These are phyloP conservation scores for Trichoderma atrobrunneum DNA, from an alignment of 2,329 filamentous ascomycete genomes.

Conservation along the genomic window DNA sequence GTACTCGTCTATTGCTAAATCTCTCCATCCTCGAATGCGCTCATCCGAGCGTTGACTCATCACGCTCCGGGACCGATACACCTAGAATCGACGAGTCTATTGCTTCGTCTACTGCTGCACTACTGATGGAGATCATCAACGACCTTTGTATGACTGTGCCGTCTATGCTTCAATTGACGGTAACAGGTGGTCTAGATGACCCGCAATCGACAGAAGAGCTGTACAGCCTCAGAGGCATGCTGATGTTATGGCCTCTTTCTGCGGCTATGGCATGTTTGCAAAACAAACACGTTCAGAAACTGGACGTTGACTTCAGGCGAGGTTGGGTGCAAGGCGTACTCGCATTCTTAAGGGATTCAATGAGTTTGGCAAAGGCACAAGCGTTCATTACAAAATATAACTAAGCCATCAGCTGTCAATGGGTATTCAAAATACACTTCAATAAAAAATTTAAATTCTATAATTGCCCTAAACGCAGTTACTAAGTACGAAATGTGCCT, in stretches of 20 bases:
- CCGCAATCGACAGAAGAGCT: neutral
- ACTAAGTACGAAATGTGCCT: neutral
- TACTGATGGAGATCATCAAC: neutral
- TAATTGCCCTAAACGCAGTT: neutral
- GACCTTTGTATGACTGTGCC: neutral
- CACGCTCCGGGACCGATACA: neutral
- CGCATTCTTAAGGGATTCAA: neutral
- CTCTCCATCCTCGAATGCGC: neutral
- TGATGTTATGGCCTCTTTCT: neutral
- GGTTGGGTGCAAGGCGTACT: neutral
- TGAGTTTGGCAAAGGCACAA: neutral
- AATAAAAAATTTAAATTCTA: neutral
- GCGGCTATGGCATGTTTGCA: neutral
- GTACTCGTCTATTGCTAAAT: neutral
- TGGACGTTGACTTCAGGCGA: neutral
- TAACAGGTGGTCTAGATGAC: neutral
- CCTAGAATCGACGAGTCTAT: neutral
- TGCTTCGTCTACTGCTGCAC: neutral
- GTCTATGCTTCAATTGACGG: neutral
- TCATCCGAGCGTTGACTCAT: accelerated
- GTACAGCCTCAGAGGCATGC: neutral
- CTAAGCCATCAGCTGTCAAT: neutral
- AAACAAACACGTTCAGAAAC: neutral
- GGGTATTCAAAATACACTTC: accelerated
- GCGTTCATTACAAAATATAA: neutral